Evolutionary conservation across 2,329 filamentous ascomycete genomes (phyloP).

Genomic region (Tolypocladium pustulatum): DNA sequence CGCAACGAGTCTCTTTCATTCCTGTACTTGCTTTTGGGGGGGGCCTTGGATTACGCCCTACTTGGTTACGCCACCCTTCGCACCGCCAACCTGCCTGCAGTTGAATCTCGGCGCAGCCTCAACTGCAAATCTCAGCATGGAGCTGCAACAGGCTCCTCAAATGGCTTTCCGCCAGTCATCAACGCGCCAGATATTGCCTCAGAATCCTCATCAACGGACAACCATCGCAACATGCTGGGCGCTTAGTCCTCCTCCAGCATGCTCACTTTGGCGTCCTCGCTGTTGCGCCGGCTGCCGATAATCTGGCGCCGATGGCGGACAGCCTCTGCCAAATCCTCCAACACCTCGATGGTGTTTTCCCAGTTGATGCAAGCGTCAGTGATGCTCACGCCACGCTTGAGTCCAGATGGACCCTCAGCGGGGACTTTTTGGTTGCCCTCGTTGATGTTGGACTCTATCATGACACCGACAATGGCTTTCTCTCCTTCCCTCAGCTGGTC

Average conservation of each 20-base stretch:
- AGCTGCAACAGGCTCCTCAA: background rate
- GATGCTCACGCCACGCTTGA: constrained; percentile 88
- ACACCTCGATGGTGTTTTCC: constrained; percentile 70
- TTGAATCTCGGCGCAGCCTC: background rate
- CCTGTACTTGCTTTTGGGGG: background rate
- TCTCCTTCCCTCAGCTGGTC: constrained; percentile 85
- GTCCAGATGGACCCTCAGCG: constrained; percentile 61
- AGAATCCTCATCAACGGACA: background rate
- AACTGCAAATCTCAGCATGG: background rate
- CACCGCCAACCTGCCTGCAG: background rate
- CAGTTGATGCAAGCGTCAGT: constrained; percentile 95
- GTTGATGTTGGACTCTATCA: constrained; percentile 98
- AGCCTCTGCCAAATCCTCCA: constrained; percentile 78
- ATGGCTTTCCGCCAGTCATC: background rate
- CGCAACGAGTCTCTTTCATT: background rate
- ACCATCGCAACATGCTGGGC: background rate
- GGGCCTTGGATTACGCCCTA: background rate
- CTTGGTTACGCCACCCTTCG: background rate
- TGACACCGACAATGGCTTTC: constrained; percentile 83
- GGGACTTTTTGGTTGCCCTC: constrained; percentile 86
- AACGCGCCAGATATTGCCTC: background rate
- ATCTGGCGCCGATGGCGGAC: constrained; percentile 62
- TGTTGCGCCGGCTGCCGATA: constrained; percentile 25
- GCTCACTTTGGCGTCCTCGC: constrained; percentile 26
- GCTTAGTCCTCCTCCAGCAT: constrained; percentile 39